Base-by-base conservation (phyloP, 495 filamentous ascomycete species). In the Penicillium parvum region DNA sequence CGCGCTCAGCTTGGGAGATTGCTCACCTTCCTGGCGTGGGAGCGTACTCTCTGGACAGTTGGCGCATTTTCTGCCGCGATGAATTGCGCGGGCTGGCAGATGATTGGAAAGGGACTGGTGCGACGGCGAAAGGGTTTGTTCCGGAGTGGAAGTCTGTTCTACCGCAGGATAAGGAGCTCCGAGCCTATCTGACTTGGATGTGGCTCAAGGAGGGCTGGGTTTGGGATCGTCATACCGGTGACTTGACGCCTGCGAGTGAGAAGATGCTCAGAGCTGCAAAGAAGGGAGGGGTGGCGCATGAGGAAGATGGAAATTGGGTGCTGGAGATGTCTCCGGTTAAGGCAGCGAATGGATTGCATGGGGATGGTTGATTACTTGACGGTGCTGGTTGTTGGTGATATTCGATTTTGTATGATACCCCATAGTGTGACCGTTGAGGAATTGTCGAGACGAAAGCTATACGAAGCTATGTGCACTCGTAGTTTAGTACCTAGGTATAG, bases 21-120 rank as follows among this genome's bases (percentile, higher is more conserved):
- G 90, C 83, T 0, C 86, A 95, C 58, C 56, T 96, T 25, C 87
- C 90, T 0, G 83, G 86, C n/a, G 65, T 81, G 5, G 91, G 92
- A 2, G 75, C 81, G 1, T 97, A 97, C 62, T 86, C 90, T 0
- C 64, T 95, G 26, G 91, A 97, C 61, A 88, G 83, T 45, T 97
- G 89, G 88, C 76, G 92, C 3, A 95, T 96, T 40, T 96, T 96
- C 60, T 95, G 88, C 54, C 75, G 91, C 1, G 91, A 97, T 61
- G 72, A 73, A 32, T 58, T 96, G 21, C 71, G 89, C 2, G 82
- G 77, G 0, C 43, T 78, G 15, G 80, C 80, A 6, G 52, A 60
- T 2, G 76, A 78, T 35, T 85, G 82, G 77, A 79, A 75, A 48
- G 83, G 83, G 3, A 45, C 42, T 11, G 62, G 51, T 9, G 46